Evolutionary conservation across 116 monocot genomes (phyloP), one percentile per base, ranked within the genome.

Genomic region (Papilionanthe hybrid): DNA sequence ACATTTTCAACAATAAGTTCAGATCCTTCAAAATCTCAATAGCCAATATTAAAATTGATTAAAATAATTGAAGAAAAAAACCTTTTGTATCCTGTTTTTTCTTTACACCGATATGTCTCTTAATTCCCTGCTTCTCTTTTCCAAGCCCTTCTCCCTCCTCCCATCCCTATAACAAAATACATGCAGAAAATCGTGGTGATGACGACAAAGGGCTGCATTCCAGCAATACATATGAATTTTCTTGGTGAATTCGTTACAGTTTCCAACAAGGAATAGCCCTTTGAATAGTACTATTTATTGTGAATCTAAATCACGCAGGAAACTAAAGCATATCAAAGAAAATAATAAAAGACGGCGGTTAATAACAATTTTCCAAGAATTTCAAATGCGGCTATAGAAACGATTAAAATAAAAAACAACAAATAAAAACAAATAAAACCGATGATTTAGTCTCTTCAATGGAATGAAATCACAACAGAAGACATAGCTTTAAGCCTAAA

Each of bases 101-200:
- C 86, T 99, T 94, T 20, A 99, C 99, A 84, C 91, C 88, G 76
- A 99, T 86, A 83, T 99, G 75, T 67, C 95, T 90, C 67, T 93
- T 95, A 43, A 99, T 99, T 19, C 99, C 99, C 82, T 99, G 99
- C 76, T 99, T 99, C 10, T 99, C 93, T 83, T 99, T 99, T 10
- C 99, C 99, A 84, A 99, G 99, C 65, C 99, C 99, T 83, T 99
- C 93, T 67, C 99, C 99, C 82, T 99, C 99, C 81, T 99, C 95
- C 99, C 99, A 99, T 76, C 99, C 99, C 99, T 99, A 65, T 29
- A 85, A 77, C 3, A 44, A 72, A 44, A 68, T 74, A 8, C 0
- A 44, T 44, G 19, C 5, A 44, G 22, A 73, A 43, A 28, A 4
- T 27, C 72, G n/a, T 73, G 22, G 18, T 17, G 37, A 69, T 41